phyloP scores from a whole-genome alignment of 2,329 filamentous ascomycete species.

The Tympanopsis confertula region DNA sequence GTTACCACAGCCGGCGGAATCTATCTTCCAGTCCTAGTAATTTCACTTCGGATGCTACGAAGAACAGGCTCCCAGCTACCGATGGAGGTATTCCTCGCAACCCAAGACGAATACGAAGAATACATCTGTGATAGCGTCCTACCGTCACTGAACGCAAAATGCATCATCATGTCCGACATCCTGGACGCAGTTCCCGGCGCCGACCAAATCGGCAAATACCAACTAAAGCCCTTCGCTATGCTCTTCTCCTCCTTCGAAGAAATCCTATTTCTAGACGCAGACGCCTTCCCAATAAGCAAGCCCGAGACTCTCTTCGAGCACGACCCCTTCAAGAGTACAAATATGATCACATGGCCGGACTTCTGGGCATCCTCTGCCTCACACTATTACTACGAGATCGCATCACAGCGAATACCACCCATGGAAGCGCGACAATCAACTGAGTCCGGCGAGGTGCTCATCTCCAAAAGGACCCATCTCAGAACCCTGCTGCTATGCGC shows the following conservation, averaged over 20 bases:
- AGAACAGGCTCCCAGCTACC: conserved; percentile 22
- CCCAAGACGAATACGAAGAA: conserved; percentile 19
- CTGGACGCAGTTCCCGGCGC: conserved; percentile 5
- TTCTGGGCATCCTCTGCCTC: conserved; percentile 27
- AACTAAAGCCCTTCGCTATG: conserved; percentile 33
- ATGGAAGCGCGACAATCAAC: conserved; percentile 20
- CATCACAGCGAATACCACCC: conserved; percentile 14
- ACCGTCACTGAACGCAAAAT: conserved; percentile 22
- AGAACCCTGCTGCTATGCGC: conserved; percentile 28
- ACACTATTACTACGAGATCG: conserved; percentile 23
- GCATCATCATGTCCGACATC: conserved; percentile 24
- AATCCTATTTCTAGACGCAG: conserved; percentile 7
- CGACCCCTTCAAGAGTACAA: conserved; percentile 24
- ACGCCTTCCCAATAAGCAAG: conserved; percentile 5
- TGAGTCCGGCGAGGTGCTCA: conserved; percentile 30
- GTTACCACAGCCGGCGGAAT: not conserved
- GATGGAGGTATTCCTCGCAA: conserved; percentile 25
- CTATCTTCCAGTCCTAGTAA: not conserved
- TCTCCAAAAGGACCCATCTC: conserved; percentile 27
- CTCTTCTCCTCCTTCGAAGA: conserved; percentile 32
- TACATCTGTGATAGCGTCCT: conserved; percentile 22
- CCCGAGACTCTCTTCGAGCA: conserved; percentile 26
- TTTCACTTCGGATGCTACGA: conserved; percentile 22
- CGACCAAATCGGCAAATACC: conserved; percentile 24
- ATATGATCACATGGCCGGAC: conserved; percentile 33